Percentiles rank a stretch among this genome's conserved stretches.
Evolutionary conservation across 2,329 filamentous ascomycete genomes (phyloP).

Genomic region (Didymella pomorum): DNA sequence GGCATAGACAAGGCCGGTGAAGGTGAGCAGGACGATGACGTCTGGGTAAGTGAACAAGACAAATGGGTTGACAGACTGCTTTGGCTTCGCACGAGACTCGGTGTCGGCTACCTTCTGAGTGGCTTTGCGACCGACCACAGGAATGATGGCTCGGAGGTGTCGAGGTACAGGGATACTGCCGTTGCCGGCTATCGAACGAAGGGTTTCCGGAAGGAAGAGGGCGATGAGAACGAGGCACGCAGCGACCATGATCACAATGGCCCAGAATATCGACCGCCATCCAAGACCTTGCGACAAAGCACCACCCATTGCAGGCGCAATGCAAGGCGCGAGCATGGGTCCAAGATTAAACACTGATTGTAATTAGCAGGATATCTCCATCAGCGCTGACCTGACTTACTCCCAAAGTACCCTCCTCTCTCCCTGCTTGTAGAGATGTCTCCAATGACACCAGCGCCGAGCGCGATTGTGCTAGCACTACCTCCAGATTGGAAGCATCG

Average conservation of each 20-base stretch:
- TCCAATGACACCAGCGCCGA: constrained; percentile 74
- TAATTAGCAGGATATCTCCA: no score
- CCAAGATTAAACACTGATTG: constrained; percentile 54
- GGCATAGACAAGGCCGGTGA: constrained; percentile 41
- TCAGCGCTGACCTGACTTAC: no score
- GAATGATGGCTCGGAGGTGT: constrained; percentile 32
- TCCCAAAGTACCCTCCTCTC: constrained; percentile 74
- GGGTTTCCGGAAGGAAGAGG: constrained; percentile 54
- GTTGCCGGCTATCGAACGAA: constrained; percentile 54
- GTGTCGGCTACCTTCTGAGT: constrained; percentile 16
- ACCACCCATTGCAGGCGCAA: constrained; percentile 47
- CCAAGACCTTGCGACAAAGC: constrained; percentile 45
- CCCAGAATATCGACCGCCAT: constrained; percentile 51
- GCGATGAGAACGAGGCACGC: constrained; percentile 45
- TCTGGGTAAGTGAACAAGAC: constrained; percentile 40
- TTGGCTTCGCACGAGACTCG: constrained; percentile 26
- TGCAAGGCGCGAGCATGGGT: constrained; percentile 46
- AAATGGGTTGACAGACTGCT: constrained; percentile 39
- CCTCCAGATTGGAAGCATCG: constrained; percentile 51
- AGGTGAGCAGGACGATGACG: constrained; percentile 56
- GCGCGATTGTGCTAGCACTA: constrained; percentile 56
- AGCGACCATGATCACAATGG: constrained; percentile 51
- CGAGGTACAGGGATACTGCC: constrained; percentile 37
- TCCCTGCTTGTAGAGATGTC: constrained; percentile 75
- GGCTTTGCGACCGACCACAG: constrained; percentile 36